Evolutionary conservation across 1,139 yeast genomes (phyloP).

Genomic region (Diutina rugosa): DNA sequence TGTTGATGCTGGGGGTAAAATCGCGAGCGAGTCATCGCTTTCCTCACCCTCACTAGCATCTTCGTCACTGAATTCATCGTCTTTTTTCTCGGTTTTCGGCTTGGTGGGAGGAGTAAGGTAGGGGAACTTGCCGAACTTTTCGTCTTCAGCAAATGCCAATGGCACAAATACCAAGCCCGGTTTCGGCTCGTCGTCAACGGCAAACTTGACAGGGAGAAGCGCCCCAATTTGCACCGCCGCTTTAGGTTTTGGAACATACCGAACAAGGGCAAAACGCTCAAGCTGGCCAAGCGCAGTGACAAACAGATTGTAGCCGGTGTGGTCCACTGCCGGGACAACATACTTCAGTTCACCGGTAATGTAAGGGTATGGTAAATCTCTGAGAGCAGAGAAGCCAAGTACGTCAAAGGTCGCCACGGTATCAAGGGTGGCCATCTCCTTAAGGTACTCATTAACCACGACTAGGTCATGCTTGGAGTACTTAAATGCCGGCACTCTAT

Average conservation of each 20-base stretch:
- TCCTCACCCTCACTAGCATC: neutral
- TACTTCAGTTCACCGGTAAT: neutral
- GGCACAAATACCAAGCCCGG: neutral
- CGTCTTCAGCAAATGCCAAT: neutral
- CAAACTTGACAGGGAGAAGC: neutral
- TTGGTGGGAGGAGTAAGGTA: neutral
- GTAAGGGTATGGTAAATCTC: neutral
- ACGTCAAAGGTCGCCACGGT: neutral
- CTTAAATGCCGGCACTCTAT: conserved; percentile 35
- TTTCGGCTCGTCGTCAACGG: neutral
- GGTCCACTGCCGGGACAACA: neutral
- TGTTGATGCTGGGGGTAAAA: neutral
- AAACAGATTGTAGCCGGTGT: neutral
- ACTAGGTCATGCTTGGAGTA: conserved; percentile 45
- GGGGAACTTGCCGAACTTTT: conserved; percentile 1
- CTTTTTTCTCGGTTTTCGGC: neutral
- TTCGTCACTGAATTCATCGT: neutral
- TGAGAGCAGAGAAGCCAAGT: neutral
- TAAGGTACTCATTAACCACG: conserved; percentile 8
- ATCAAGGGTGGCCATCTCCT: conserved; percentile 5
- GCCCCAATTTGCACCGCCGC: neutral
- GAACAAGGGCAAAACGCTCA: neutral
- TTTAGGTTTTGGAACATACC: neutral
- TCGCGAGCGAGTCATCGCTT: neutral
- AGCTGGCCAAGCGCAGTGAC: neutral